Evolutionary conservation across 1,284 basidiomycete species (phyloP).

Genomic region (Hortiboletus rubellus): DNA sequence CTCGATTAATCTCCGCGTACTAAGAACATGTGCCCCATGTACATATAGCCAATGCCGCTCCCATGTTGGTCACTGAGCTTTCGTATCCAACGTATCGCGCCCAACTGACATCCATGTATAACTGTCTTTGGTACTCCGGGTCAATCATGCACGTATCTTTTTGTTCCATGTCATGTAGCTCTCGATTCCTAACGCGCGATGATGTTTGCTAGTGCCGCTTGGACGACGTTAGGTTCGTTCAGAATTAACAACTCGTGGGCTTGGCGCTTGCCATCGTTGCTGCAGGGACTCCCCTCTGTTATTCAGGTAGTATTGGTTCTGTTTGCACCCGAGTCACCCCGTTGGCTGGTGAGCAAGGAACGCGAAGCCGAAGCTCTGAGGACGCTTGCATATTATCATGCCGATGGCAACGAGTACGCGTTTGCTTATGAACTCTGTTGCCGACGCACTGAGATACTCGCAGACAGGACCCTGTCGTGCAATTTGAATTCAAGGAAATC

Average conservation of each 20-base stretch:
- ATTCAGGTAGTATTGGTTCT: slow-evolving; percentile 61
- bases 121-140: slow-evolving; percentile 79
- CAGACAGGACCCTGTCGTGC: slow-evolving; percentile 70
- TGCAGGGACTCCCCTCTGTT: slow-evolving; percentile 67
- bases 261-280: slow-evolving; percentile 71
- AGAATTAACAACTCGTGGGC: slow-evolving; percentile 65
- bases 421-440: slow-evolving; percentile 24
- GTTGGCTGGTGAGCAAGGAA: slow-evolving; percentile 69
- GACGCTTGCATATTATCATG: slow-evolving; percentile 75
- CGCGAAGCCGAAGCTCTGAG: slow-evolving; percentile 59
- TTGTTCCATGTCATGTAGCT: neutral
- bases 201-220: slow-evolving; percentile 54
- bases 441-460: slow-evolving; percentile 46
- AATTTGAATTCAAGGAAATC: slow-evolving; percentile 78
- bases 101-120: slow-evolving; percentile 69
- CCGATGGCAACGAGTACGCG: slow-evolving; percentile 60
- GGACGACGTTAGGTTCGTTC: slow-evolving; percentile 76
- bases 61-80: slow-evolving; percentile 75
- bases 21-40: neutral
- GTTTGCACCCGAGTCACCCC: slow-evolving; percentile 70
- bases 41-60: slow-evolving; percentile 59
- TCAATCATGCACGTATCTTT: slow-evolving; percentile 56
- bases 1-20: neutral
- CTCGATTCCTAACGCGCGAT: neutral
- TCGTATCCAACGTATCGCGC: slow-evolving; percentile 78